Conservation (phyloP, 2,329 filamentous ascomycete genomes). For the Fusarium nurragi region DNA sequence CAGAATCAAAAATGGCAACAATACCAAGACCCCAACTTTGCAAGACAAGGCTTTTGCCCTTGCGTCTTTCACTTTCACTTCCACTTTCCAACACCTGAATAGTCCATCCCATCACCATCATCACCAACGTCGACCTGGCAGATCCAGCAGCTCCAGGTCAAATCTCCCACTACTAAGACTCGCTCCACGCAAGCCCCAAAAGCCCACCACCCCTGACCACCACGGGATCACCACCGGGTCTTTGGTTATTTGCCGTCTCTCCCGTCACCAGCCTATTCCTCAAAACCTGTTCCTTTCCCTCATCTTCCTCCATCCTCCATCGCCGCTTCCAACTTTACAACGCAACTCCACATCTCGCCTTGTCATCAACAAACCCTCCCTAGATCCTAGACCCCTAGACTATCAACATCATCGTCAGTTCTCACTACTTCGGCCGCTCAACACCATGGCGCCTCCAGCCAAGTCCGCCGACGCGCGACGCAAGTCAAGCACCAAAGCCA, state of each 20-base stretch:
- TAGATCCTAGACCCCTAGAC: not conserved
- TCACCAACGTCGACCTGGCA: constrained; percentile 17
- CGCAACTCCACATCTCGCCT: not conserved
- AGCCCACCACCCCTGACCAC: constrained; percentile 46
- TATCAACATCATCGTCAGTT: constrained; percentile 25
- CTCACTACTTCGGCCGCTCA: constrained; percentile 17
- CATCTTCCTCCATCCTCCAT: constrained; percentile 15
- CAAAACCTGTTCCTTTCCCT: constrained; percentile 34
- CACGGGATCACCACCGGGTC: constrained; percentile 45
- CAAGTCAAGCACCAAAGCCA: constrained; percentile 51
- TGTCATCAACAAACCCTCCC: constrained; percentile 10
- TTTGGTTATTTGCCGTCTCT: constrained; percentile 42
- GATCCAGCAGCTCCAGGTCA: constrained; percentile 31
- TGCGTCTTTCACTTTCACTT: constrained; percentile 41
- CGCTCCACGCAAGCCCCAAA: constrained; percentile 46
- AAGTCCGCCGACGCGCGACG: constrained; percentile 51
- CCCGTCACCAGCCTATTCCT: constrained; percentile 42
- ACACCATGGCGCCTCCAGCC: constrained; percentile 49
- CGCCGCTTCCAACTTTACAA: constrained; percentile 18
- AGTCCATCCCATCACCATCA: constrained; percentile 40
- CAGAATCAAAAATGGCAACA: constrained; percentile 52
- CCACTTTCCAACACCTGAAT: constrained; percentile 25
- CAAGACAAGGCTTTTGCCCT: constrained; percentile 50
- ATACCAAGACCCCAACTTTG: constrained; percentile 52
- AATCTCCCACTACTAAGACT: constrained; percentile 37